These are phyloP conservation scores for Pyrenophora teres DNA, from an alignment of 2,329 filamentous ascomycete genomes.

Conservation along the genomic window DNA sequence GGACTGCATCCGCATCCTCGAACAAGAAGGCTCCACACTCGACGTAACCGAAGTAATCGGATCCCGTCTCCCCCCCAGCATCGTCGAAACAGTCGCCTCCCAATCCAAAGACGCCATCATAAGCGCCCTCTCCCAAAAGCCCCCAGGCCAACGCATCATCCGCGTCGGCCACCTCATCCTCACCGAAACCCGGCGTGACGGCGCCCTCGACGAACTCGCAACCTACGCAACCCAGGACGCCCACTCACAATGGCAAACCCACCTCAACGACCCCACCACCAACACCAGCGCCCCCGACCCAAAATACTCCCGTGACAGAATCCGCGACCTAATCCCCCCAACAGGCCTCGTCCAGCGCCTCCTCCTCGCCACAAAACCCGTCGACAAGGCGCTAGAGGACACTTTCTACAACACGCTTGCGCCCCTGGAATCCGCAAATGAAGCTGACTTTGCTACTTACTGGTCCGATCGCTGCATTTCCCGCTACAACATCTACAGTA, in stretches of 20 bases:
- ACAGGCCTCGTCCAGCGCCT: conserved; percentile 14
- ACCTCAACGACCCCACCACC: conserved; percentile 17
- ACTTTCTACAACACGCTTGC: conserved; percentile 33
- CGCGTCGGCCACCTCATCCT: conserved; percentile 26
- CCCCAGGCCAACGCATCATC: conserved; percentile 4
- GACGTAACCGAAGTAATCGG: conserved; percentile 24
- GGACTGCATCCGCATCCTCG: conserved; percentile 20
- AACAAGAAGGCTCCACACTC: conserved; percentile 19
- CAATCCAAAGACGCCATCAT: conserved; percentile 20
- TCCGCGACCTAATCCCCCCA: conserved; percentile 14
- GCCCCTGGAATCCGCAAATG: conserved; percentile 34
- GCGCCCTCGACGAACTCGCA: conserved; percentile 20
- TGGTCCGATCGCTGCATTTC: conserved; percentile 41
- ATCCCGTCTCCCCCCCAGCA: conserved; percentile 14
- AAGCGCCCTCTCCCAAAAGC: conserved; percentile 2
- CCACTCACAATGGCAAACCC: conserved; percentile 27
- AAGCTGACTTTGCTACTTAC: conserved; percentile 36
- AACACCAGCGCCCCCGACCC: conserved; percentile 19
- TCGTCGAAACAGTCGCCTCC: conserved; percentile 12
- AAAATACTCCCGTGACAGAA: conserved; percentile 29
- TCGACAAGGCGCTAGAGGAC: conserved; percentile 28
- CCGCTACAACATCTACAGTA: conserved; percentile 33
- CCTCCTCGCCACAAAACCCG: conserved; percentile 24
- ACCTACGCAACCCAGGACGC: conserved; percentile 27
- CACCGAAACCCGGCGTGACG: conserved; percentile 14